Evolutionary conservation across 2,329 filamentous ascomycete species (phyloP).

Genomic region (Colletotrichum falcatum): DNA sequence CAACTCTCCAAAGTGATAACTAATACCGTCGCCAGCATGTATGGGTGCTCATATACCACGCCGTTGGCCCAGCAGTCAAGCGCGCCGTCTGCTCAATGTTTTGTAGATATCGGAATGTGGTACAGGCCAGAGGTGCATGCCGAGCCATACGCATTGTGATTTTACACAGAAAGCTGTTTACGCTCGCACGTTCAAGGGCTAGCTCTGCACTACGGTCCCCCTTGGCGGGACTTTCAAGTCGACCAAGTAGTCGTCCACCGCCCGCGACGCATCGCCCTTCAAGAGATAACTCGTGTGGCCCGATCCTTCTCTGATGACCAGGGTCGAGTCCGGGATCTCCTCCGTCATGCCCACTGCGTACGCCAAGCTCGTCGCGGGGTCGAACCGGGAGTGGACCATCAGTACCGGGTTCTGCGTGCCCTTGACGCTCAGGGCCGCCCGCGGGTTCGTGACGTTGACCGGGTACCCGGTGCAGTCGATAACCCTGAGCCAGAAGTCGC

Average conservation of each 20-base stretch:
- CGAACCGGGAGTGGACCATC: slow-evolving; percentile 29
- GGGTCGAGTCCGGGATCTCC: slow-evolving; percentile 22
- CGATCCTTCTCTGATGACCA: slow-evolving; percentile 29
- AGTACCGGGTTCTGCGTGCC: slow-evolving; percentile 25
- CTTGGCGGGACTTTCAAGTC: slow-evolving; percentile 23
- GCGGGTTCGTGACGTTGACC: slow-evolving; percentile 31
- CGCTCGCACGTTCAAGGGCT: background rate
- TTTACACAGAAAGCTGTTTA: background rate
- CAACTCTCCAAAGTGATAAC: no score
- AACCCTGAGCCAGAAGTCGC: slow-evolving; percentile 29
- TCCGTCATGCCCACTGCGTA: slow-evolving; percentile 31
- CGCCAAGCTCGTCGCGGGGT: slow-evolving; percentile 29
- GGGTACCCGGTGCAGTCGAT: slow-evolving; percentile 38
- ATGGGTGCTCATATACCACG: no score
- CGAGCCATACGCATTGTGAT: no score
- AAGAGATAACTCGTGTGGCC: slow-evolving; percentile 34
- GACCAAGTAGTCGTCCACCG: slow-evolving; percentile 29
- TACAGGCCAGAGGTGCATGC: no score
- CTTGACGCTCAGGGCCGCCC: slow-evolving; percentile 21
- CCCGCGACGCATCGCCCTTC: slow-evolving; percentile 21
- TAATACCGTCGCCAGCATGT: no score
- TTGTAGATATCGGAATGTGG: no score
- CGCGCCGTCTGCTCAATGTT: no score
- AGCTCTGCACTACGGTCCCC: slow-evolving; percentile 24
- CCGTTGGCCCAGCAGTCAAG: no score